Evolutionary conservation across 2,329 filamentous ascomycete genomes (phyloP).

Genomic region (Volutella citrinella): DNA sequence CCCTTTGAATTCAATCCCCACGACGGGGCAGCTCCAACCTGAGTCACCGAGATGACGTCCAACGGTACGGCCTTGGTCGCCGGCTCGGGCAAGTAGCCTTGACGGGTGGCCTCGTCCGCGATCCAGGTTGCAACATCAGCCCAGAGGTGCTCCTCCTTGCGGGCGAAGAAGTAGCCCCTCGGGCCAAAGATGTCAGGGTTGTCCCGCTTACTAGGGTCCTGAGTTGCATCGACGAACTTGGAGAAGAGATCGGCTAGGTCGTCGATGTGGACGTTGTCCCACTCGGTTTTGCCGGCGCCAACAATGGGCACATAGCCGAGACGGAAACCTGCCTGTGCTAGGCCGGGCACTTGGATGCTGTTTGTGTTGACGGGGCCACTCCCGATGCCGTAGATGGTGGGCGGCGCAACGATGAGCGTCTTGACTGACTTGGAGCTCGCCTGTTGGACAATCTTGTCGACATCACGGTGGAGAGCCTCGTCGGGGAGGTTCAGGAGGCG

Average conservation of each 20-base stretch:
- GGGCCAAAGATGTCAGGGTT: slow-evolving; percentile 62
- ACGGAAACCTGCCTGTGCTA: slow-evolving; percentile 39
- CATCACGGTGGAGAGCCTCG: slow-evolving; percentile 58
- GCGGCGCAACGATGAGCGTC: slow-evolving; percentile 46
- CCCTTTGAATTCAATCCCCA: slow-evolving; percentile 44
- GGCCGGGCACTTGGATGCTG: slow-evolving; percentile 46
- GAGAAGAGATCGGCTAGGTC: slow-evolving; percentile 45
- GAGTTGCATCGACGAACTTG: slow-evolving; percentile 45
- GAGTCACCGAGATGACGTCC: slow-evolving; percentile 27
- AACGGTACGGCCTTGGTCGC: slow-evolving; percentile 25
- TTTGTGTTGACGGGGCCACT: slow-evolving; percentile 46
- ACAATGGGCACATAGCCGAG: slow-evolving; percentile 43
- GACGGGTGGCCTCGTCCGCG: slow-evolving; percentile 47
- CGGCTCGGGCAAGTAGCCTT: slow-evolving; percentile 27
- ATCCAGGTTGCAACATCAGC: slow-evolving; percentile 55
- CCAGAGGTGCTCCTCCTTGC: slow-evolving; percentile 62
- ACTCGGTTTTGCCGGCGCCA: slow-evolving; percentile 42
- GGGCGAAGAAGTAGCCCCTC: slow-evolving; percentile 64
- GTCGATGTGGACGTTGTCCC: slow-evolving; percentile 51
- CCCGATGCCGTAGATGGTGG: slow-evolving; percentile 50
- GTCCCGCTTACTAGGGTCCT: slow-evolving; percentile 52
- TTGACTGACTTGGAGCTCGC: slow-evolving; percentile 36
- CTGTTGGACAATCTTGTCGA: slow-evolving; percentile 64
- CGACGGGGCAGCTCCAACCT: slow-evolving; percentile 21
- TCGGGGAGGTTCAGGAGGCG: slow-evolving; percentile 56